Evolutionary conservation across 179 eudicot genomes (phyloP), one percentile per base, ranked within the genome.

Genomic region (Nepenthes alata): DNA sequence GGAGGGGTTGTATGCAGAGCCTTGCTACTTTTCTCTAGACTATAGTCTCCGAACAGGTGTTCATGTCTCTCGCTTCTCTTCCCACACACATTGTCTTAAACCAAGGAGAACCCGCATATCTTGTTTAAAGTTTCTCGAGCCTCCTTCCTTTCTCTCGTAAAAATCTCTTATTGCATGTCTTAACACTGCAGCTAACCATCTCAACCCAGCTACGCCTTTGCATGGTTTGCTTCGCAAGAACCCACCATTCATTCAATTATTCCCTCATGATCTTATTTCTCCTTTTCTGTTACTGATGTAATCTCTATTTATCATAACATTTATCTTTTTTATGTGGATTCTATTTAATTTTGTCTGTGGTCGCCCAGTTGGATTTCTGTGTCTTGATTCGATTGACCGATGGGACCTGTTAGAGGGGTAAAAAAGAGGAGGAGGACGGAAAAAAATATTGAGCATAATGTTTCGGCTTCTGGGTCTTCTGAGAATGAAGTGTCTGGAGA

Each of bases 361-460:
- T 37, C 11, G 48, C 35, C 5, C 44, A 65, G 68, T 65, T 67
- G 72, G 70, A 59, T 66, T 74, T 54, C 35, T 74, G 71, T 67
- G 68, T 75, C 61, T 69, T 71, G 60, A 68, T 79, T 76, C 74
- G 77, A 74, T 79, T 77, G 75, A 74, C 71, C 37, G 81, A 88
- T 90, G 95, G 95, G 78, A 53, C 97, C 93, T 58, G 70, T 79
- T 8, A 81, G 82, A 85, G 89, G 89, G 75, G 70, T 82, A 59
- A 85, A 83, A 73, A 90, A 81, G 86, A 85, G 77, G 70, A 80
- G 82, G 67, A 84, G 82, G 76, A 63, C 61, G 53, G 85, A 76
- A 61, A 70, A 63, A 61, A 81, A 67, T 60, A 71, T 55, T 74
- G 78, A 74, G 56, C 63, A 64, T 2, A 72, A 68, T 37, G 55